Evolutionary conservation across 208 protist genomes (phyloP).

Genomic region (Balamuthia mandrillaris): DNA sequence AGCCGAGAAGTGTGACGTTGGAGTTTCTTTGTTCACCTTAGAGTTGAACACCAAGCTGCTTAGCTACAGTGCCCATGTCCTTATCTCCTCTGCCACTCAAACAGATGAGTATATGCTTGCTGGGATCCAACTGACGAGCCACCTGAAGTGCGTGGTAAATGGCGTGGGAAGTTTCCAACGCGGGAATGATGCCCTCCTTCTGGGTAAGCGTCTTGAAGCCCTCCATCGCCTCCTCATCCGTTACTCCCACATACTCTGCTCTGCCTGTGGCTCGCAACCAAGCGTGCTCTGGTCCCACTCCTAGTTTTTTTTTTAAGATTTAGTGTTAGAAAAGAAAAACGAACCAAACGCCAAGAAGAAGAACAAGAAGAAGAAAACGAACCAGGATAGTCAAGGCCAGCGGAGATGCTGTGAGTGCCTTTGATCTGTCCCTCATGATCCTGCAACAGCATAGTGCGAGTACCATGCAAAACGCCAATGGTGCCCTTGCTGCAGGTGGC

Average conservation of each 20-base stretch:
- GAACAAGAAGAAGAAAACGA: too few relatives aligned
- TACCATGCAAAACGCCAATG: conserved; percentile 70
- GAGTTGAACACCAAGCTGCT: background rate
- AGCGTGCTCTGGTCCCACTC: conserved; percentile 78
- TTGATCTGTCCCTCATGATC: conserved; percentile 69
- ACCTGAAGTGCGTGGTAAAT: conserved; percentile 64
- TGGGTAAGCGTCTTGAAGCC: conserved; percentile 56
- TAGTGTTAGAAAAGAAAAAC: too few relatives aligned
- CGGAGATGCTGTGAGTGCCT: conserved; percentile 75
- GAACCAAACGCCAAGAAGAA: too few relatives aligned
- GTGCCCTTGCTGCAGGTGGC: conserved; percentile 66
- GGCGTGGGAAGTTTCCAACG: conserved; percentile 78
- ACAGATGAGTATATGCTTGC: conserved; percentile 70
- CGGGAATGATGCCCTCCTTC: conserved; percentile 77
- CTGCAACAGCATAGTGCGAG: conserved; percentile 72
- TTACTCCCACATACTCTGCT: conserved; percentile 68
- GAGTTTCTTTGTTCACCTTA: background rate
- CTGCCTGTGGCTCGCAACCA: conserved; percentile 27
- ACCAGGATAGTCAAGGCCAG: conserved; percentile 80
- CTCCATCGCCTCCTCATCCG: conserved; percentile 64
- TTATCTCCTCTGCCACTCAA: conserved; percentile 78
- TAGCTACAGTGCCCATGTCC: conserved; percentile 68
- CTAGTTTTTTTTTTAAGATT: too few relatives aligned
- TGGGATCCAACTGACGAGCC: conserved; percentile 59
- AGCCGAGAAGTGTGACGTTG: background rate